These are phyloP conservation scores for Phytophthora sp. DNA, from an alignment of 352 stramenopile species.

Conservation along the genomic window DNA sequence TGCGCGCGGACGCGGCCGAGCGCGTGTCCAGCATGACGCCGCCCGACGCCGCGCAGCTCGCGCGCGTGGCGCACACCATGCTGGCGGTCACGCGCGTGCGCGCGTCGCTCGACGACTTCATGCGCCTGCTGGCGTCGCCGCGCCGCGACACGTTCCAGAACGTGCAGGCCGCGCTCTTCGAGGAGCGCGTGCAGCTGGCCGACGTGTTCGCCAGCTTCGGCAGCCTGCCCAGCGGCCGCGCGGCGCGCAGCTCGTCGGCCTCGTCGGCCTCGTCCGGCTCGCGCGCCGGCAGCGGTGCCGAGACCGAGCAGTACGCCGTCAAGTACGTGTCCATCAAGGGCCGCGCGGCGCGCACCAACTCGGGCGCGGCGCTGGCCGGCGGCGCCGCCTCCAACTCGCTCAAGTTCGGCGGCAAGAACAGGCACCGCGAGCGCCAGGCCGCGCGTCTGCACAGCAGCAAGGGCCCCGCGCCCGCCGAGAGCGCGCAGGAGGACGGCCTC, in stretches of 20 bases:
- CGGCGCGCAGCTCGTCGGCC: slow-evolving; percentile 27
- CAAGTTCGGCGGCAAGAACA: slow-evolving; percentile 51
- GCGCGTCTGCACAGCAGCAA: slow-evolving; percentile 11
- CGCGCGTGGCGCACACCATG: slow-evolving; percentile 55
- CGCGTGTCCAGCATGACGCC: slow-evolving; percentile 61
- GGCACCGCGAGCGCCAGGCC: slow-evolving; percentile 23
- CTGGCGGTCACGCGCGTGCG: slow-evolving; percentile 62
- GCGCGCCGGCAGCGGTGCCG: slow-evolving; percentile 16
- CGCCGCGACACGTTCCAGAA: slow-evolving; percentile 62
- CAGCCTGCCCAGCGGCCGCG: slow-evolving; percentile 8
- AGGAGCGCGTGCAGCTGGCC: slow-evolving; percentile 59
- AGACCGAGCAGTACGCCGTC: slow-evolving; percentile 54
- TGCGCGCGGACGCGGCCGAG: slow-evolving; percentile 47
- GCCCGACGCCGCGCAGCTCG: slow-evolving; percentile 26
- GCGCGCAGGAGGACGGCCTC: slow-evolving; percentile 33
- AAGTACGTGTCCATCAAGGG: slow-evolving; percentile 64
- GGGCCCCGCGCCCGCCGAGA: slow-evolving; percentile 1
- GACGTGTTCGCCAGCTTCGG: slow-evolving; percentile 74
- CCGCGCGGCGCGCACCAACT: slow-evolving; percentile 19
- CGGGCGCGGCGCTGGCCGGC: slow-evolving; percentile 8
- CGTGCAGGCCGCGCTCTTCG: slow-evolving; percentile 58
- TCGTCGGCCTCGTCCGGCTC: slow-evolving; percentile 34
- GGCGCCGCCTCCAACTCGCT: slow-evolving; percentile 36
- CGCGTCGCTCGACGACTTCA: slow-evolving; percentile 70
- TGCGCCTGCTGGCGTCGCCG: slow-evolving; percentile 53